Conservation (phyloP, 1,284 basidiomycete species). For the Cryptococcus sp. region DNA sequence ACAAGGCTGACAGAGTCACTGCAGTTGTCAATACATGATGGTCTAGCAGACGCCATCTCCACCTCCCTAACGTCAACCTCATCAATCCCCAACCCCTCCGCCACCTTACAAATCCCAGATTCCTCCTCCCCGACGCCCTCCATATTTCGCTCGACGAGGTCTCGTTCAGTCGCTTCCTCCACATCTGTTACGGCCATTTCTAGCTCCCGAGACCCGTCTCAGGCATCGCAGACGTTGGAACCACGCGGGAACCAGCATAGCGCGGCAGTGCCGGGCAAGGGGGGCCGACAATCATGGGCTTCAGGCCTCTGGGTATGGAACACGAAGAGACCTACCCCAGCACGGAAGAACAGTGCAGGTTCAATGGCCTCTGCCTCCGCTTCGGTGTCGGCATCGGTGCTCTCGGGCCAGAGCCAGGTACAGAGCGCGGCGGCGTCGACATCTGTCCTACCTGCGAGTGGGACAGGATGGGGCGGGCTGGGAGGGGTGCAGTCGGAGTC, state of each 20-base stretch:
- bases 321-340: conserved; percentile 9
- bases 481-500: background rate
- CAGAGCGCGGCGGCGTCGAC: no score
- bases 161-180: conserved; percentile 17
- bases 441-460: no score
- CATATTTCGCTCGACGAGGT: conserved; percentile 7
- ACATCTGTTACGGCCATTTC: conserved; percentile 14
- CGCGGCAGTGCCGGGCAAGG: background rate
- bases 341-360: conserved; percentile 20
- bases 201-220: background rate
- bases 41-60: conserved; percentile 36
- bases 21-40: conserved; percentile 35
- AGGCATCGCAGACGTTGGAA: background rate
- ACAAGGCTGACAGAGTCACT: background rate
- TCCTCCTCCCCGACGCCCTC: conserved; percentile 14
- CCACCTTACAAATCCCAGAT: background rate
- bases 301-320: conserved; percentile 38
- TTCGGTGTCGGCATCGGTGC: background rate
- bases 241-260: background rate
- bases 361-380: conserved; percentile 9
- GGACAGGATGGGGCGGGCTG: no score
- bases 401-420: no score
- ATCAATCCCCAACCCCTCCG: conserved; percentile 4
- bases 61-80: conserved; percentile 30
- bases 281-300: conserved; percentile 25